Evolutionary conservation across 108 stramenopile species (phyloP).

Genomic region (Pseudonitzschia delicatissima): DNA sequence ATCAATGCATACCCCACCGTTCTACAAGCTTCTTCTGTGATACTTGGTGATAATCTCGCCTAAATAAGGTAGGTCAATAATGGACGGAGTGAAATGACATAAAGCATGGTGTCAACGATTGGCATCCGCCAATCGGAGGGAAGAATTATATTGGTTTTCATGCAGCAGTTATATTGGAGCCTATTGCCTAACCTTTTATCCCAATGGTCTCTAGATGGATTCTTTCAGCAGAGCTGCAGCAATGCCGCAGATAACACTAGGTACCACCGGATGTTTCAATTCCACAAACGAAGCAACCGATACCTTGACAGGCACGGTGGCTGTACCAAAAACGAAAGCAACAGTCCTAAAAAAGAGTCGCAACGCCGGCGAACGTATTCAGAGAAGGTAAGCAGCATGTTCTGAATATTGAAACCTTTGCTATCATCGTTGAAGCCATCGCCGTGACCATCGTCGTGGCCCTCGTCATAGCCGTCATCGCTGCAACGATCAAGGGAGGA

Average conservation of each 20-base stretch:
- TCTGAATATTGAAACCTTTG: not conserved
- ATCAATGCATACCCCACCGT: not conserved
- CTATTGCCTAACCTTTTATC: not conserved
- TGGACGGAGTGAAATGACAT: too few species aligned
- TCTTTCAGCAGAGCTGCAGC: not conserved
- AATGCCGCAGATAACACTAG: not conserved
- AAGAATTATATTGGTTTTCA: not conserved
- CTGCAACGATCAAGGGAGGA: not conserved
- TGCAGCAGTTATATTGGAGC: not conserved
- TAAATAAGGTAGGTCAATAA: not conserved
- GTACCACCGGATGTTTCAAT: not conserved
- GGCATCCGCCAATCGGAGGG: not conserved
- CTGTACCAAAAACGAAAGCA: not conserved
- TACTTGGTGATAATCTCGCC: not conserved
- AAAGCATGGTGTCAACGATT: not conserved
- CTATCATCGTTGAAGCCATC: not conserved
- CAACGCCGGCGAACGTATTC: constrained; percentile 9
- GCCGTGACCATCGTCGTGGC: constrained; percentile 1
- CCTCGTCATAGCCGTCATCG: not conserved
- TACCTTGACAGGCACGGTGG: not conserved
- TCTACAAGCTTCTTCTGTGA: not conserved
- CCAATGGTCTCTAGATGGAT: not conserved
- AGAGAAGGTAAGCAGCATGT: constrained; percentile 10
- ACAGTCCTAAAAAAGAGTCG: not conserved
- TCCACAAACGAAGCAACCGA: not conserved